phyloP scores from a whole-genome alignment of 2,329 filamentous ascomycete species.

The Lasiodiplodia hormozganensis region DNA sequence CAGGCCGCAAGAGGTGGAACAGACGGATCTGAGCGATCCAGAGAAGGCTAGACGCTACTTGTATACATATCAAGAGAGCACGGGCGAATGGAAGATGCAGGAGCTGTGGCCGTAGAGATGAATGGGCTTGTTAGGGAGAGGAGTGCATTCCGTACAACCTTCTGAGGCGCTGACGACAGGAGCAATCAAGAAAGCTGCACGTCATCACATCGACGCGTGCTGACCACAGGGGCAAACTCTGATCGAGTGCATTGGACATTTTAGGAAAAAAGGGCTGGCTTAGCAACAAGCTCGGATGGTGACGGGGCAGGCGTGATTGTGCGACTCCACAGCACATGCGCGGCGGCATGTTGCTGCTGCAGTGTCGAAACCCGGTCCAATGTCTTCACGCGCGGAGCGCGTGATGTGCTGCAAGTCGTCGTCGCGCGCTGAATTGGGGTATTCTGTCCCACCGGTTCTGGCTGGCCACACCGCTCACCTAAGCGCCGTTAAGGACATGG shows the following conservation, averaged over 20 bases:
- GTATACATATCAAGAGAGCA: constrained; percentile 66
- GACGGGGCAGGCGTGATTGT: neutral
- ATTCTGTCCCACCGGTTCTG: constrained; percentile 7
- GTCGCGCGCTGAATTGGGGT: neutral
- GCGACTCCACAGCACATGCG: constrained; percentile 8
- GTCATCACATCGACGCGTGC: constrained; percentile 15
- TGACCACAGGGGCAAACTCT: constrained; percentile 8
- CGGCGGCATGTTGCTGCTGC: neutral
- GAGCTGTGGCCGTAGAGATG: constrained; percentile 47
- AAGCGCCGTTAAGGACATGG: constrained; percentile 22
- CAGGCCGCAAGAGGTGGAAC: constrained; percentile 78
- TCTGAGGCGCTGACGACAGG: constrained; percentile 23
- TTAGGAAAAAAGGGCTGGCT: neutral
- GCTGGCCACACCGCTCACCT: constrained; percentile 12
- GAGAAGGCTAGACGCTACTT: constrained; percentile 68
- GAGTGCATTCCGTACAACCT: constrained; percentile 26
- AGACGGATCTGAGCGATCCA: constrained; percentile 73
- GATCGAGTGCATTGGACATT: constrained; percentile 6
- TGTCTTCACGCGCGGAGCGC: constrained; percentile 17
- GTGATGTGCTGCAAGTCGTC: constrained; percentile 14
- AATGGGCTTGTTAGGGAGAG: constrained; percentile 13
- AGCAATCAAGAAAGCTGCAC: constrained; percentile 20
- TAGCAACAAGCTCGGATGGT: neutral
- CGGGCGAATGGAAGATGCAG: constrained; percentile 63
- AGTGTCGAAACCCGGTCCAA: constrained; percentile 15